Conservation (phyloP, 2,329 filamentous ascomycete species). For the Colletotrichum sp. region DNA sequence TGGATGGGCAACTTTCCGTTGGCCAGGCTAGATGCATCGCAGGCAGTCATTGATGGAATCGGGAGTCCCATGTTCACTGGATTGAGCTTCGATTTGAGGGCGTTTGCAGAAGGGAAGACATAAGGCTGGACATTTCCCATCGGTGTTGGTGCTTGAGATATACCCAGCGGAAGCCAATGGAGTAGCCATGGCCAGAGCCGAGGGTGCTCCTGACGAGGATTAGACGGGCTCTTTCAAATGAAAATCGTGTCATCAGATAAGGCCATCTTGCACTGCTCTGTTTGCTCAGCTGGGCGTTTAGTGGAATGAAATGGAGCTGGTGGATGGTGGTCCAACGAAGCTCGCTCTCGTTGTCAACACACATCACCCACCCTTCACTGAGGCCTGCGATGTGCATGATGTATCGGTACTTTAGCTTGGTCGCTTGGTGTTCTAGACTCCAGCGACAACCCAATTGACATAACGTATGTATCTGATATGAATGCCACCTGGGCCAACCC, state of each 20-base stretch:
- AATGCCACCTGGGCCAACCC: too few species aligned
- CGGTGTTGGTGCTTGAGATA: not conserved
- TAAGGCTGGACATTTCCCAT: not conserved
- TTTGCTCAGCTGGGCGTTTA: not conserved
- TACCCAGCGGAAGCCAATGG: not conserved
- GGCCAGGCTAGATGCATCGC: not conserved
- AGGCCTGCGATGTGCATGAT: not conserved
- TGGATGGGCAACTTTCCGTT: constrained; percentile 14
- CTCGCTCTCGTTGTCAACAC: not conserved
- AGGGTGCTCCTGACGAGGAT: not conserved
- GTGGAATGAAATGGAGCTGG: not conserved
- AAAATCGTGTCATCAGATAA: not conserved
- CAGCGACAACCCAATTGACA: not conserved
- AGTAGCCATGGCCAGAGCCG: not conserved
- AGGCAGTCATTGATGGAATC: too few species aligned
- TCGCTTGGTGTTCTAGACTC: not conserved
- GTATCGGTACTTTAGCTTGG: not conserved
- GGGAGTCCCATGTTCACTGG: not conserved
- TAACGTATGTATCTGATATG: not conserved
- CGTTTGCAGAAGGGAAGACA: not conserved
- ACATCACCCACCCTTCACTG: not conserved
- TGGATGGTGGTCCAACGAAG: not conserved
- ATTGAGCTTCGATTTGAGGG: not conserved
- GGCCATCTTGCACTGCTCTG: not conserved
- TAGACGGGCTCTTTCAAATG: not conserved